Evolutionary conservation across 148 eudicot genomes (phyloP), one percentile per base, ranked within the genome.

Genomic region (Nepenthes mirabilis): DNA sequence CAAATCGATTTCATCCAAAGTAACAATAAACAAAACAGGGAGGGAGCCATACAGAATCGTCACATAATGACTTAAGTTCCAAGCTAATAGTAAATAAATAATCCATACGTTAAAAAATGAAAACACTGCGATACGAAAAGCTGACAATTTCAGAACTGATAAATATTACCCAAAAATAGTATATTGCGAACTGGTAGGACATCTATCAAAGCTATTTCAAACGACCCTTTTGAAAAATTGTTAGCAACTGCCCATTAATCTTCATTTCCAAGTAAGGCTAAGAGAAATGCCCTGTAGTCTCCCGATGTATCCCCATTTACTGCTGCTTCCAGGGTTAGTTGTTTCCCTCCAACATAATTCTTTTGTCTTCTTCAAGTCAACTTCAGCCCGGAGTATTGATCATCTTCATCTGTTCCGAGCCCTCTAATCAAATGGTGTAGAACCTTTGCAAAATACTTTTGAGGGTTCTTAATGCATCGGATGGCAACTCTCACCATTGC

Each of bases 281-380:
- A 34, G 11, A 77, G 70, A 54, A 77, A 73, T 11, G 43, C 40
- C 59, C 54, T 64, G 67, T 70, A 73, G 53, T 77, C 78, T 43
- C 81, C 81, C 1, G 75, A 70, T 56, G 81, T 77, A 36, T 77
- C 81, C 47, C 65, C 78, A 34, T 75, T 66, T 10, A 77, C 62
- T 55, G 75, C 78, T 56, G 73, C 69, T 59, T 77, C 75, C 52
- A 73, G 75, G 32, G 78, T 51, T 7, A 52, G 47, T 69, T 57
- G 59, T 68, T 70, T 45, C 75, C 74, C 47, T 58, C 53, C 40
- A 36, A 68, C 67, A 77, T 34, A 73, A n/a, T 9, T 67, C 56
- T 52, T 77, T 77, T 45, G 74, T 77, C 59, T 70, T 70, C 65
- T 79, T 69, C 79, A 82, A 58, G 71, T 82, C 81, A n/a, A 82